Evolutionary conservation across 2,329 filamentous ascomycete genomes (phyloP), one percentile per base, ranked within the genome.

Genomic region (Cercospora brassicicola): DNA sequence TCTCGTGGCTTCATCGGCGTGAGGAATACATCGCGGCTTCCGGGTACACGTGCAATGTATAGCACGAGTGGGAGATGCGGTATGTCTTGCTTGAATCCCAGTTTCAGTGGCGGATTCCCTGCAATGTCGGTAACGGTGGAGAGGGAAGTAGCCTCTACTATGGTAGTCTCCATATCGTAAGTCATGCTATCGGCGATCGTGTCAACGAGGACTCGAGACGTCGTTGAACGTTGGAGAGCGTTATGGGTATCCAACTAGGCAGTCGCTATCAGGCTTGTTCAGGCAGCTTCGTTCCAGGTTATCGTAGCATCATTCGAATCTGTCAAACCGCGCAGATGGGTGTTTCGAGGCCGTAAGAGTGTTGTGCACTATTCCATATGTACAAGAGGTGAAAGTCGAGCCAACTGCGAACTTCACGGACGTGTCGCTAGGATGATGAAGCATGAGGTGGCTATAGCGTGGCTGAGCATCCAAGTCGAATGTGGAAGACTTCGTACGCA

Each of bases 11-110:
- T 97, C 70, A 95, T 86, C 0, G 95, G 92, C 1, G 94, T 96
- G 56, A 99, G 88, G 74, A 97, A 96, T 66, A 97, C 87, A 84
- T 97, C 94, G 89, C 89, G 88, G 71, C 91, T 96, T 23, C 94
- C 94, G 0, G 95, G 95, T 0, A 99, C 94, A 72, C 94, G 86
- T 39, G 94, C 93, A 72, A 99, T 96, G 81, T 99, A 99, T 48
- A 99, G 86, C 2, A 90, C 89, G 61, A 98, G 80, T 3, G 92
- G 89, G 60, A 92, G 88, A 70, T 90, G 87, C 70, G 84, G 87
- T 74, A 86, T 82, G 73, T 90, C 89, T 2, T 89, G 87, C 4
- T 92, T 91, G 76, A 92, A 92, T 75, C 90, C 87, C 60, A 93
- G 92, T 78, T 96, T 95, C 74, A 89, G 87, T 57, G 95, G 94